Evolutionary conservation across 78 protist genomes (phyloP).

Genomic region (Dictyostelium citrinum): DNA sequence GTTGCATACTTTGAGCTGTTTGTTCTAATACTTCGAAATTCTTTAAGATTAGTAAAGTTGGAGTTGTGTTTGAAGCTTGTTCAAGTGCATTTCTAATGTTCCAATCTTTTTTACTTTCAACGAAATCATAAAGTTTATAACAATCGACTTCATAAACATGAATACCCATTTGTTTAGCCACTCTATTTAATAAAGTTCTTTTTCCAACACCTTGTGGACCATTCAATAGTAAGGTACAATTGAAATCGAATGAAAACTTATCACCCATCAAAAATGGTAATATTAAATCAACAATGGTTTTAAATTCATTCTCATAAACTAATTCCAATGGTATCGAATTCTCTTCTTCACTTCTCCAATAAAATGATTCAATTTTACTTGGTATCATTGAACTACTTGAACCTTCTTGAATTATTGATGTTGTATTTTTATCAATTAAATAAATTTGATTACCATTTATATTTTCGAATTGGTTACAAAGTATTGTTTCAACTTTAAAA

Average conservation of each 20-base stretch:
- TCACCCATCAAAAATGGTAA: conserved; percentile 4
- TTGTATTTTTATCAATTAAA: conserved; percentile 8
- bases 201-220: conserved; percentile 74
- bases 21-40: conserved; percentile 67
- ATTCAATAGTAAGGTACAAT: conserved; percentile 19
- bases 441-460: not conserved
- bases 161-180: conserved; percentile 22
- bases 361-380: conserved; percentile 5
- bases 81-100: not conserved
- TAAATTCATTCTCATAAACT: conserved; percentile 16
- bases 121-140: conserved; percentile 41
- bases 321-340: not conserved
- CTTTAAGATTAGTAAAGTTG: conserved; percentile 8
- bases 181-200: conserved; percentile 24
- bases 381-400: conserved; percentile 62
- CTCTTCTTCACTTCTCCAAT: not conserved
- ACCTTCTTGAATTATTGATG: conserved; percentile 78
- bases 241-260: conserved; percentile 8
- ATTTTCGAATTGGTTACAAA: not conserved
- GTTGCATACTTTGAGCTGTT: conserved; percentile 29
- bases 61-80: not conserved
- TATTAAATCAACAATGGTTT: conserved; percentile 1
- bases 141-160: conserved; percentile 59
- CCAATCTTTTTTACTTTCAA: conserved; percentile 19
- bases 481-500: conserved; percentile 22